Evolutionary conservation across 2,329 filamentous ascomycete species (phyloP).

Genomic region (Paramyrothecium sp.): DNA sequence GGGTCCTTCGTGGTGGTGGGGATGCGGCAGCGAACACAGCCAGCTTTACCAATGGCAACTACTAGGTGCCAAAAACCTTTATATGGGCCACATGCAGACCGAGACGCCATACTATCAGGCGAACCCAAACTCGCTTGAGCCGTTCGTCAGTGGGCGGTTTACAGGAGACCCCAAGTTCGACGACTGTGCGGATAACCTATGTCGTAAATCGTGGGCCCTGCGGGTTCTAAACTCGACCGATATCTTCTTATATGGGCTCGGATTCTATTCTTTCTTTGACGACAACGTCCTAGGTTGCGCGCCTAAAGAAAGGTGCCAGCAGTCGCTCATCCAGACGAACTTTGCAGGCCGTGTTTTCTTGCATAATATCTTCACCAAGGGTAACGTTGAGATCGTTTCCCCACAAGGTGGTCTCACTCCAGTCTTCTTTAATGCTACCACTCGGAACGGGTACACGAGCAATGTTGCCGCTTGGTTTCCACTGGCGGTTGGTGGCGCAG

Average conservation of each 20-base stretch:
- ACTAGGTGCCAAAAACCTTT: conserved; percentile 29
- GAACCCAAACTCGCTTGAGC: conserved; percentile 39
- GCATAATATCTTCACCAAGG: conserved; percentile 16
- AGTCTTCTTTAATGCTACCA: conserved; percentile 5
- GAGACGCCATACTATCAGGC: conserved; percentile 43
- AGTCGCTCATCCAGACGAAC: conserved; percentile 6
- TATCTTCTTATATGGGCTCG: conserved; percentile 50
- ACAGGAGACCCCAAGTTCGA: conserved; percentile 10
- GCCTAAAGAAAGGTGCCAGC: conserved; percentile 22
- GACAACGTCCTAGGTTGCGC: conserved; percentile 57
- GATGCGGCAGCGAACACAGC: conserved; percentile 46
- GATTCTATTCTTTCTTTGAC: conserved; percentile 62
- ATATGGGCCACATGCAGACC: conserved; percentile 41
- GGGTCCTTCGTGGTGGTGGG: conserved; percentile 32
- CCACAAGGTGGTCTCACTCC: neutral
- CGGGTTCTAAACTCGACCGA: conserved; percentile 50
- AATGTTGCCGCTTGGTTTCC: conserved; percentile 1
- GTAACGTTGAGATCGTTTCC: conserved; percentile 6
- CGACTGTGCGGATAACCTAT: conserved; percentile 20
- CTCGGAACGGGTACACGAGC: conserved; percentile 4
- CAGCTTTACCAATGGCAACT: conserved; percentile 37
- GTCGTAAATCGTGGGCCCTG: conserved; percentile 49
- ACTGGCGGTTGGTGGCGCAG: neutral
- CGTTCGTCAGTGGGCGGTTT: conserved; percentile 22
- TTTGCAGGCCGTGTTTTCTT: conserved; percentile 8